Conservation (phyloP, 176 grass and related monocot species). For the Leersia perrieri region DNA sequence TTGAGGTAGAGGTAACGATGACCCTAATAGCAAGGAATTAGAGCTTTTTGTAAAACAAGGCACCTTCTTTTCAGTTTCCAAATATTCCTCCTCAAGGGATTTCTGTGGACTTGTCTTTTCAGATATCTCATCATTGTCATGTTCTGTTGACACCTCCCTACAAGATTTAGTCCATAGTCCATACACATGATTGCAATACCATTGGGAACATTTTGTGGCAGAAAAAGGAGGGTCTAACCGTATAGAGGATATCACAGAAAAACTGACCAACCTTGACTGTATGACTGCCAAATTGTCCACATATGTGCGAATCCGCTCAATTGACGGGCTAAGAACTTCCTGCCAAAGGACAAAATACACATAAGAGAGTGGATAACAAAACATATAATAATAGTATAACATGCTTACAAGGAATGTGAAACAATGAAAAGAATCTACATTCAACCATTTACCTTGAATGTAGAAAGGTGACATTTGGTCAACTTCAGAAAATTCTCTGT, state of each 20-base stretch:
- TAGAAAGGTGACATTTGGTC: constrained; percentile 72
- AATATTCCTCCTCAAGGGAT: constrained; percentile 85
- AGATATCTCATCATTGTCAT: constrained; percentile 45
- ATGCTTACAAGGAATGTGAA: constrained; percentile 10
- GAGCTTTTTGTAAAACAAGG: not conserved
- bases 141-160: constrained; percentile 45
- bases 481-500: constrained; percentile 60
- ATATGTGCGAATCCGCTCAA: constrained; percentile 65
- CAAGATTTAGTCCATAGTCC: constrained; percentile 32
- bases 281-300: constrained; percentile 77
- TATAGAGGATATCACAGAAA: constrained; percentile 21
- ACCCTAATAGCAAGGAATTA: not conserved
- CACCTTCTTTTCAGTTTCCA: constrained; percentile 96
- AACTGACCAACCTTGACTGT: constrained; percentile 56
- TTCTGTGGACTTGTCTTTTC: constrained; percentile 81
- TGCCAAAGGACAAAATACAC: constrained; percentile 31
- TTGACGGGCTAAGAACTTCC: constrained; percentile 74
- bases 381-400: not conserved
- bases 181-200: not conserved
- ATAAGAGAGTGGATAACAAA: constrained; percentile 11
- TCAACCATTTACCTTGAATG: constrained; percentile 65
- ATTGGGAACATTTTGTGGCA: not conserved
- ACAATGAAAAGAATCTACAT: constrained; percentile 12
- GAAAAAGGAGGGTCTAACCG: not conserved
- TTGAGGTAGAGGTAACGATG: not conserved